A percentile compares a stretch with the other conserved stretches of the same genome.
Conservation (phyloP, 176 grass and related monocot species). For the Avena sativa region DNA sequence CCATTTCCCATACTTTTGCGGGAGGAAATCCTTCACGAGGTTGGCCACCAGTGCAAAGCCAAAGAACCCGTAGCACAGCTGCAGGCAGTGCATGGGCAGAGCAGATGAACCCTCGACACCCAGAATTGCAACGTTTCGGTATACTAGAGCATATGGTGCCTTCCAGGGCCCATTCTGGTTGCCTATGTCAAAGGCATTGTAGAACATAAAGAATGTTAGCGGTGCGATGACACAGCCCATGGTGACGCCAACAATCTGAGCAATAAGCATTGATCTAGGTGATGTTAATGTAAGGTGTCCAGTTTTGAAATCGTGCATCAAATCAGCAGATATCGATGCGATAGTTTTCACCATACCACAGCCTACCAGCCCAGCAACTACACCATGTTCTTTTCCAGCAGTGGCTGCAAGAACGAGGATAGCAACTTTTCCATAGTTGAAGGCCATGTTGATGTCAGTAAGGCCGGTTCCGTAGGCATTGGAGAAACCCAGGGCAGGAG, state of each 20-base stretch:
- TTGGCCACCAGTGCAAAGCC: slow-evolving; percentile 78
- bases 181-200: slow-evolving; percentile 91
- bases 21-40: slow-evolving; percentile 66
- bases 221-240: slow-evolving; percentile 94
- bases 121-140: slow-evolving; percentile 97
- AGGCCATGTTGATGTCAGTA: slow-evolving; percentile 98
- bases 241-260: slow-evolving; percentile 82
- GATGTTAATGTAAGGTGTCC: slow-evolving; percentile 95
- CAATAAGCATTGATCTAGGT: slow-evolving; percentile 86
- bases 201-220: slow-evolving; percentile 88
- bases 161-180: slow-evolving; percentile 93
- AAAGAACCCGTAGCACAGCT: slow-evolving; percentile 95
- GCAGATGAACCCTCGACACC: slow-evolving; percentile 93
- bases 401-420: slow-evolving; percentile 88
- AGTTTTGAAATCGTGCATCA: slow-evolving; percentile 99
- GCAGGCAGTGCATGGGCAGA: slow-evolving; percentile 80
- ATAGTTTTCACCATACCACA: slow-evolving; percentile 93
- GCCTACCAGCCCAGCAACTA: slow-evolving; percentile 86
- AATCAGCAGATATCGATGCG: slow-evolving; percentile 85
- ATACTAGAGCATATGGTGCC: slow-evolving; percentile 92
- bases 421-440: slow-evolving; percentile 91
- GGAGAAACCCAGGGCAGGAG: slow-evolving; percentile 89
- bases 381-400: slow-evolving; percentile 84
- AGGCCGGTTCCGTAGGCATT: slow-evolving; percentile 95
- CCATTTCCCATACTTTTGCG: slow-evolving; percentile 69